Percentiles rank a stretch among this genome's conserved stretches.
These are phyloP conservation scores for Pestalotiopsis sp. DNA, from an alignment of 2,329 filamentous ascomycete species.

Conservation along the genomic window DNA sequence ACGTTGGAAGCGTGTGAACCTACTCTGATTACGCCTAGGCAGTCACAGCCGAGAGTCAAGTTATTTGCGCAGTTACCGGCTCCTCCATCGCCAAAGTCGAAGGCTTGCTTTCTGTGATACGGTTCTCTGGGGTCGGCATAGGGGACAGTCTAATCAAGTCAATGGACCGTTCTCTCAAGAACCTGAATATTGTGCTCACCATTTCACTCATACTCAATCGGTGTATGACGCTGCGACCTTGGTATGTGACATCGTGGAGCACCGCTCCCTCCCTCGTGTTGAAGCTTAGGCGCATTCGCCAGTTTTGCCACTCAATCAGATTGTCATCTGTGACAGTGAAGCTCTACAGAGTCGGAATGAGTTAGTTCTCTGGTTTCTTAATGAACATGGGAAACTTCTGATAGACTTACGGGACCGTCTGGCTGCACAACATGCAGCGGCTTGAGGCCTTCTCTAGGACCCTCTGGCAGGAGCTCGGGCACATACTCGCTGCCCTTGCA, in stretches of 20 bases:
- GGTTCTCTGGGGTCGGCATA: slow-evolving; percentile 68
- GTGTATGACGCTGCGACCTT: slow-evolving; percentile 67
- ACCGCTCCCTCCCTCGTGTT: slow-evolving; percentile 72
- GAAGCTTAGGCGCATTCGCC: slow-evolving; percentile 70
- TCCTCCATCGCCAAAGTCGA: slow-evolving; percentile 72
- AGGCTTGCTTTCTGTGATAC: slow-evolving; percentile 71
- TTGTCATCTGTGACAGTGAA: slow-evolving; percentile 58
- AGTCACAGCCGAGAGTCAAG: slow-evolving; percentile 69
- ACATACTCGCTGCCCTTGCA: slow-evolving; percentile 11
- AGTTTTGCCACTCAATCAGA: slow-evolving; percentile 65
- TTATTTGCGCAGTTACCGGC: slow-evolving; percentile 70
- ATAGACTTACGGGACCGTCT: slow-evolving; percentile 53
- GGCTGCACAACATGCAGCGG: slow-evolving; percentile 64
- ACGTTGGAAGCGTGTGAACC: background rate
- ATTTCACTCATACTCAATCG: slow-evolving; percentile 70
- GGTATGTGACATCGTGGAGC: slow-evolving; percentile 70
- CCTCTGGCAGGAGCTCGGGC: slow-evolving; percentile 6
- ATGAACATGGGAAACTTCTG: background rate
- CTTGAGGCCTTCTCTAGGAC: slow-evolving; percentile 49
- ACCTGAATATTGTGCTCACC: slow-evolving; percentile 22
- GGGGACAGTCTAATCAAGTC: slow-evolving; percentile 50
- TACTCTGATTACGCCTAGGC: slow-evolving; percentile 61
- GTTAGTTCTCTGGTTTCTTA: background rate
- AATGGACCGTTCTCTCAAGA: background rate
- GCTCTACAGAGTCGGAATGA: slow-evolving; percentile 34